Evolutionary conservation across 371 early-diverging fungal species (phyloP).

Genomic region (Synchytrium microbalum): DNA sequence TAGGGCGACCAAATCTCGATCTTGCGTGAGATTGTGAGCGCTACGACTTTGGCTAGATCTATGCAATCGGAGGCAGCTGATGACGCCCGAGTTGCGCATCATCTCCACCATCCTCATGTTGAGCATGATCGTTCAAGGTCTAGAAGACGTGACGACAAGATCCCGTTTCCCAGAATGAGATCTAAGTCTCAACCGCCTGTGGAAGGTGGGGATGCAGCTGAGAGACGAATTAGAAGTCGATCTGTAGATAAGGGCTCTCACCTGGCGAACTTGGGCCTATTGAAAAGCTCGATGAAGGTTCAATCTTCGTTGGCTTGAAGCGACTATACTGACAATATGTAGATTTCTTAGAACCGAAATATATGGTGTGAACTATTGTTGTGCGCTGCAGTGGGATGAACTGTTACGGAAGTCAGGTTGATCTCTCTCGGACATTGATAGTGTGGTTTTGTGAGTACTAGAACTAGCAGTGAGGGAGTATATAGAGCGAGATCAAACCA

Average conservation of each 20-base stretch:
- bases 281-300: slow-evolving; percentile 37
- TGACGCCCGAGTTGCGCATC: too few species aligned
- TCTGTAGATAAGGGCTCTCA: slow-evolving; percentile 6
- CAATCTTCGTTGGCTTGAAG: slow-evolving; percentile 33
- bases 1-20: slow-evolving; percentile 41
- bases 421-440: too few species aligned
- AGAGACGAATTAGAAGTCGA: slow-evolving; percentile 6
- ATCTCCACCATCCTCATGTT: background rate
- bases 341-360: too few species aligned
- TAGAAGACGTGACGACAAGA: background rate
- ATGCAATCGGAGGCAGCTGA: background rate
- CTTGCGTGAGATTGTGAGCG: slow-evolving; percentile 31
- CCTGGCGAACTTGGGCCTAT: slow-evolving; percentile 30
- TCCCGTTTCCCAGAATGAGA: slow-evolving; percentile 5
- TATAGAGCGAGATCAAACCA: too few species aligned
- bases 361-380: too few species aligned
- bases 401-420: too few species aligned
- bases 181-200: background rate
- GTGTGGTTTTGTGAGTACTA: too few species aligned
- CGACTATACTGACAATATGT: too few species aligned
- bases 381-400: too few species aligned
- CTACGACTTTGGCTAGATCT: slow-evolving; percentile 7
- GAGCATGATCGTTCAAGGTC: background rate
- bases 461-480: too few species aligned
- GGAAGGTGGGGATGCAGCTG: slow-evolving; percentile 2